Percentiles rank a stretch among this genome's conserved stretches.
Evolutionary conservation across 257 asterid genomes (phyloP).

Genomic region (Misopates orontium): DNA sequence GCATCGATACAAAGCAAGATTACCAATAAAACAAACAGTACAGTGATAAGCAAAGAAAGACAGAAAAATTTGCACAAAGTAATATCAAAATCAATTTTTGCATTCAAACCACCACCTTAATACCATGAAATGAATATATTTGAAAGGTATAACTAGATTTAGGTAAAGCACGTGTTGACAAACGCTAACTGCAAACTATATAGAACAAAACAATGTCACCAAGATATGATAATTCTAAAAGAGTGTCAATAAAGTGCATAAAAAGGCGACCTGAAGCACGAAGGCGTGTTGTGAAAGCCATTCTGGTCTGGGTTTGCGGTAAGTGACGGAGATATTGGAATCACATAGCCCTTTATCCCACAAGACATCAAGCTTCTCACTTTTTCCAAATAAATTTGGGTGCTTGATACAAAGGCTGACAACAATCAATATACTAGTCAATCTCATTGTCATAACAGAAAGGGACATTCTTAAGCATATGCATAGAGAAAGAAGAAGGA

Average conservation of each 20-base stretch:
- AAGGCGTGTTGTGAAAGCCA: conserved; percentile 89
- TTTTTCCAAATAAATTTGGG: conserved; percentile 89
- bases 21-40: too few species aligned
- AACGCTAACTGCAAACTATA: background rate
- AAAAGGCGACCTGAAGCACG: conserved; percentile 68
- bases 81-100: background rate
- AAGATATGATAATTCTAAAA: background rate
- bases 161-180: background rate
- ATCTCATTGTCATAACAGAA: background rate
- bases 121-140: too few species aligned
- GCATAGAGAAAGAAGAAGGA: background rate
- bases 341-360: conserved; percentile 97
- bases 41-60: too few species aligned
- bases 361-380: conserved; percentile 92
- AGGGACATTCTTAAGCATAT: background rate
- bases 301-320: conserved; percentile 85
- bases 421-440: conserved; percentile 18
- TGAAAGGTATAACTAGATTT: too few species aligned
- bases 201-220: background rate
- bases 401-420: conserved; percentile 92
- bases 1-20: too few species aligned
- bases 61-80: background rate
- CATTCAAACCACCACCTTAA: too few species aligned
- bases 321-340: conserved; percentile 75
- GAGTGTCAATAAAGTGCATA: background rate